Evolutionary conservation across 1,139 yeast species (phyloP).

Genomic region (Geotrichum macrosporum): DNA sequence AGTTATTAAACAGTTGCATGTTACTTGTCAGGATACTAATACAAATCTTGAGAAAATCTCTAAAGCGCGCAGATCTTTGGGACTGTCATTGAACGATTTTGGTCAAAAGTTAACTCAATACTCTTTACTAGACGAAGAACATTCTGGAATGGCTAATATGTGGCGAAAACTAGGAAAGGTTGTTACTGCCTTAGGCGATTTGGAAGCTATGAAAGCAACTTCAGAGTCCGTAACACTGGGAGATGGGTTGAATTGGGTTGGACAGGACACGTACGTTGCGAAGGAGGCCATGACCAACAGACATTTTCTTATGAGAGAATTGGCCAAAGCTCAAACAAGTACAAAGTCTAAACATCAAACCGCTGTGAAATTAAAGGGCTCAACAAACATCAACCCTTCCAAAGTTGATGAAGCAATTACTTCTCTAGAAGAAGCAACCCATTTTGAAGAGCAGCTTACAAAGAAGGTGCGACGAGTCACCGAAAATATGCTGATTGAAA

Average conservation of each 20-base stretch:
- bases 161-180: constrained; percentile 77
- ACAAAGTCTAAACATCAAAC: constrained; percentile 66
- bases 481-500: constrained; percentile 77
- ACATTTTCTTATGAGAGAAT: constrained; percentile 85
- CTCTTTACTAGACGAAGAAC: constrained; percentile 49
- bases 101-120: constrained; percentile 54
- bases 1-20: constrained; percentile 69
- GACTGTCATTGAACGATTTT: constrained; percentile 57
- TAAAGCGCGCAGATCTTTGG: constrained; percentile 53
- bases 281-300: constrained; percentile 92
- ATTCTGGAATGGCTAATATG: constrained; percentile 70
- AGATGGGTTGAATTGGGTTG: constrained; percentile 63
- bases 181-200: constrained; percentile 66
- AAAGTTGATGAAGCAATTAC: constrained; percentile 88
- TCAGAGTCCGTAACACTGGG: constrained; percentile 72
- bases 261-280: constrained; percentile 76
- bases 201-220: constrained; percentile 67
- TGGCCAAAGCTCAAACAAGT: constrained; percentile 69
- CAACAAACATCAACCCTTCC: constrained; percentile 73
- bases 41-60: constrained; percentile 53
- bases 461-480: constrained; percentile 77
- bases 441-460: constrained; percentile 67
- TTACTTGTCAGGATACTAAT: constrained; percentile 53
- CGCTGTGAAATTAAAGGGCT: constrained; percentile 71
- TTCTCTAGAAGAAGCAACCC: constrained; percentile 74